These are phyloP conservation scores for Melastoma malabathricum DNA, from an alignment of 345 rosid genomes.

Conservation along the genomic window DNA sequence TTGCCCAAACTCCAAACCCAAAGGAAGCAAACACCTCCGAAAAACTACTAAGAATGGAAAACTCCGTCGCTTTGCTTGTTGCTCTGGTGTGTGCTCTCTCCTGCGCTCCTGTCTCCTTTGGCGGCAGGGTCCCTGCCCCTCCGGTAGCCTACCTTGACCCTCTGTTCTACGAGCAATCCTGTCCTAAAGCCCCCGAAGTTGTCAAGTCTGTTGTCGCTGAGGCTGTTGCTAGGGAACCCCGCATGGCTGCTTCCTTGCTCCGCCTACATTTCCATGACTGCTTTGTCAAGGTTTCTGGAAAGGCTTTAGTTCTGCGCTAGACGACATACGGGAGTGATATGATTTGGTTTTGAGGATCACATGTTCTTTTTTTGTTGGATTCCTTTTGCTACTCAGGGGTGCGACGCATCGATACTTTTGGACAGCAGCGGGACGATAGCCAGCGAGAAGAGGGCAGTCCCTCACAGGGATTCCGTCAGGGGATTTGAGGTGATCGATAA, in stretches of 20 bases:
- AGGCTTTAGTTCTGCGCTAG: not conserved
- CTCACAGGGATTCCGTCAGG: slow-evolving; percentile 49
- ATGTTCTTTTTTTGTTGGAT: not conserved
- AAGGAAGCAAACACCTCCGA: too few species aligned
- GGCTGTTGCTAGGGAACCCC: slow-evolving; percentile 50
- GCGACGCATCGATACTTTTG: slow-evolving; percentile 69
- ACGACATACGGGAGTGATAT: not conserved
- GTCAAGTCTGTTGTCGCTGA: slow-evolving; percentile 40
- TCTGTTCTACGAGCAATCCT: slow-evolving; percentile 35
- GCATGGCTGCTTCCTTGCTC: slow-evolving; percentile 75
- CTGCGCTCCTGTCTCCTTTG: too few species aligned
- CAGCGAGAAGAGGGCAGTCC: slow-evolving; percentile 63
- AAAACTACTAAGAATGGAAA: too few species aligned
- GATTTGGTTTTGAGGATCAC: not conserved
- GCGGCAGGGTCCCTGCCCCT: not conserved
- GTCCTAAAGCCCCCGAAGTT: slow-evolving; percentile 39
- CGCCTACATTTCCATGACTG: slow-evolving; percentile 86
- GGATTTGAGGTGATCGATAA: slow-evolving; percentile 71
- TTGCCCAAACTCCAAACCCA: too few species aligned
- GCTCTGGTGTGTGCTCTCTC: not conserved
- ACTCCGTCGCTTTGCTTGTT: too few species aligned
- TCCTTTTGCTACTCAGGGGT: slow-evolving; percentile 35
- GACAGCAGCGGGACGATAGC: slow-evolving; percentile 38
- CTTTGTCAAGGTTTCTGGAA: slow-evolving; percentile 47
- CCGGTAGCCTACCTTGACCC: slow-evolving; percentile 36